A percentile compares a stretch with the other conserved stretches of the same genome.
phyloP scores from a whole-genome alignment of 2,329 filamentous ascomycete species.

The Endocalyx cinctus region DNA sequence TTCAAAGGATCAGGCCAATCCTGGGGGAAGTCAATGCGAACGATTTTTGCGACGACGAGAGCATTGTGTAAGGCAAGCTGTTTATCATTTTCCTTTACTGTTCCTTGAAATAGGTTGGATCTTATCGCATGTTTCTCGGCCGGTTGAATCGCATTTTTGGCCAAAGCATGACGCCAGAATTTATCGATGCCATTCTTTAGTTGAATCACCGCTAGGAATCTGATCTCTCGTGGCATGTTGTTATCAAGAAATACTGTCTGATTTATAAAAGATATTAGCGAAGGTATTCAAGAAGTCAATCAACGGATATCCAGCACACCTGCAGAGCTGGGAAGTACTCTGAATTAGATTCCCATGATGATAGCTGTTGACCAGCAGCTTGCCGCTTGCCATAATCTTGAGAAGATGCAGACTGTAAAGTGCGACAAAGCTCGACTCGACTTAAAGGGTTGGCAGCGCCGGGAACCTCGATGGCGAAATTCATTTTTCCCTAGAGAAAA shows the following conservation, averaged over 20 bases:
- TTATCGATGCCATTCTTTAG: slow-evolving; percentile 96
- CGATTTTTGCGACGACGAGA: slow-evolving; percentile 79
- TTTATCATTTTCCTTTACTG: slow-evolving; percentile 69
- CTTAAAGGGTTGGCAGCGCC: slow-evolving; percentile 74
- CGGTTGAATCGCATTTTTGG: slow-evolving; percentile 62
- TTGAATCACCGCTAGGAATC: slow-evolving; percentile 88
- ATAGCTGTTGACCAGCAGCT: slow-evolving; percentile 64
- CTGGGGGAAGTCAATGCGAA: slow-evolving; percentile 81
- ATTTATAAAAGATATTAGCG: not conserved
- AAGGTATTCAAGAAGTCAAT: too few species aligned
- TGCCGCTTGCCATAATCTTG: slow-evolving; percentile 60
- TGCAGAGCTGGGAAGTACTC: slow-evolving; percentile 67
- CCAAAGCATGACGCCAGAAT: slow-evolving; percentile 71
- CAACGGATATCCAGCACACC: slow-evolving; percentile 37
- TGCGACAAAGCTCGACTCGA: slow-evolving; percentile 57
- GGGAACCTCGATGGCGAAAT: slow-evolving; percentile 70
- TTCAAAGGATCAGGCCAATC: slow-evolving; percentile 70
- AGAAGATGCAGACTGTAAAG: slow-evolving; percentile 60
- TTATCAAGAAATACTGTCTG: slow-evolving; percentile 79
- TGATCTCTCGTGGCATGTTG: slow-evolving; percentile 68
- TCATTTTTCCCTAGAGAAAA: slow-evolving; percentile 43
- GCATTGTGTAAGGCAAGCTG: slow-evolving; percentile 83
- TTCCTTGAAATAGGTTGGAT: slow-evolving; percentile 68
- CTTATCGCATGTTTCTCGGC: slow-evolving; percentile 77
- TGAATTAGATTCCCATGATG: slow-evolving; percentile 63